Evolutionary conservation across 2,329 filamentous ascomycete genomes (phyloP), one percentile per base, ranked within the genome.

Genomic region (Diaporthe citriasiana): DNA sequence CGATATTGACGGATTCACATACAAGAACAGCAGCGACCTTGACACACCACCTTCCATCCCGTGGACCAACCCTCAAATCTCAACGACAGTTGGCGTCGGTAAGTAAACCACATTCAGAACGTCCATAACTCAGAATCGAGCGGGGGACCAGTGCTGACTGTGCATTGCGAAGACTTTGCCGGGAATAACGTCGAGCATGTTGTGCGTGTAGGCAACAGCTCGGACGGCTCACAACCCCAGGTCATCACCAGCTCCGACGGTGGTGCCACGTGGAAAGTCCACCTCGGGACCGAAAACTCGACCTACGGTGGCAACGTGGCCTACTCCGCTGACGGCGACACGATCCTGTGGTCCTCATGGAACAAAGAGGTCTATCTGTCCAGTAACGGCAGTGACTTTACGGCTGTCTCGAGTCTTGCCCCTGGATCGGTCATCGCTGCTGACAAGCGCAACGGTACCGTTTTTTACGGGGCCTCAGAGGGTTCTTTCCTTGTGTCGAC

Each of bases 1-100:
- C 4, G 88, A 90, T 71, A 84, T 87, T 74, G 85, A 84, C 70
- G 88, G 88, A 0, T 90, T 89, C 78, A 87, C 86, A 0, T 88
- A 85, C 76, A 76, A 78, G 10, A 81, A 78, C 19, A 80, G 79
- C 53, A 78, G 75, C 8, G 80, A 80, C 40, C 80, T 89, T 0
- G 80, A 78, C 73, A 86, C 82, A 0, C 77, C 87, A 0, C 87
- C 87, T 0, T 76, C 82, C 15, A 83, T 81, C 1, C 82, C 82
- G 1, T 89, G 86, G 86, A 83, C 85, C 73, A 83, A 81, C 25
- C 87, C 87, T 0, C 84, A 82, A 71, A 89, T 85, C 78, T 81
- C 85, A 1, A 82, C 82, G 1, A 84, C 85, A 0, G 82, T 81
- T 0, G 82, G 85, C 13, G 86, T 89, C 72, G 77, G 59, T 65